phyloP scores from a whole-genome alignment of 1,284 basidiomycete genomes.

The Boletus semigastroideus region DNA sequence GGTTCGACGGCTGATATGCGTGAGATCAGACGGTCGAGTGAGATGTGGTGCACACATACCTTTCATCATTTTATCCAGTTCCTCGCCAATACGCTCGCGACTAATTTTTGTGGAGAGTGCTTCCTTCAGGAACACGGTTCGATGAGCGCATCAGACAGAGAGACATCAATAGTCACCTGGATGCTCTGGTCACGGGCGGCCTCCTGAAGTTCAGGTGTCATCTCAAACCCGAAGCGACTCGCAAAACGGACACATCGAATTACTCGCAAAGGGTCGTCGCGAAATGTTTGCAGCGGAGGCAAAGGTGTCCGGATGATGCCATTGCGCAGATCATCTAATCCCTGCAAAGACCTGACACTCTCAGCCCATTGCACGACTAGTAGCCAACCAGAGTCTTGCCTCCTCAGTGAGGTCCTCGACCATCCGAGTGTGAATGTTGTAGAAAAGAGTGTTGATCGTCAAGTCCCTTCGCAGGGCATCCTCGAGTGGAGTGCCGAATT shows the following conservation, averaged over 20 bases:
- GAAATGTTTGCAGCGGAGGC: conserved; percentile 84
- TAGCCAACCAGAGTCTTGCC: conserved; percentile 39
- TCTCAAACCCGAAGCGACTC: conserved; percentile 81
- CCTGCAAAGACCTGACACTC: conserved; percentile 44
- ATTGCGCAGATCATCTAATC: conserved; percentile 77
- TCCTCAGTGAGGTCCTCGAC: conserved; percentile 90
- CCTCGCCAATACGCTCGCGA: conserved; percentile 87
- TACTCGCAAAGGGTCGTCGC: conserved; percentile 92
- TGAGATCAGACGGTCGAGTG: conserved; percentile 1
- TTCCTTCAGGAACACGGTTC: conserved; percentile 42
- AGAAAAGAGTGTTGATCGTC: conserved; percentile 96
- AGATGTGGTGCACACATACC: conserved; percentile 42
- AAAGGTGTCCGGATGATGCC: conserved; percentile 90
- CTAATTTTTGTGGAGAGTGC: conserved; percentile 80
- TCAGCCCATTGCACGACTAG: conserved; percentile 1
- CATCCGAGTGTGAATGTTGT: conserved; percentile 87
- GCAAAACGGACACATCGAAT: conserved; percentile 92
- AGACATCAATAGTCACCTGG: conserved; percentile 48
- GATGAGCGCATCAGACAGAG: background rate
- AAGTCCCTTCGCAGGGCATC: conserved; percentile 92
- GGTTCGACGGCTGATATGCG: conserved; percentile 64
- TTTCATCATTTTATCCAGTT: conserved; percentile 89
- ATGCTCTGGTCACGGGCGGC: conserved; percentile 70
- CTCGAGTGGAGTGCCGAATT: conserved; percentile 90
- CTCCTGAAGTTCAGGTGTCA: conserved; percentile 71